Percentiles rank a stretch among this genome's conserved stretches.
phyloP scores from a whole-genome alignment of 1,284 basidiomycete species.

The Ganoderma lucidum region DNA sequence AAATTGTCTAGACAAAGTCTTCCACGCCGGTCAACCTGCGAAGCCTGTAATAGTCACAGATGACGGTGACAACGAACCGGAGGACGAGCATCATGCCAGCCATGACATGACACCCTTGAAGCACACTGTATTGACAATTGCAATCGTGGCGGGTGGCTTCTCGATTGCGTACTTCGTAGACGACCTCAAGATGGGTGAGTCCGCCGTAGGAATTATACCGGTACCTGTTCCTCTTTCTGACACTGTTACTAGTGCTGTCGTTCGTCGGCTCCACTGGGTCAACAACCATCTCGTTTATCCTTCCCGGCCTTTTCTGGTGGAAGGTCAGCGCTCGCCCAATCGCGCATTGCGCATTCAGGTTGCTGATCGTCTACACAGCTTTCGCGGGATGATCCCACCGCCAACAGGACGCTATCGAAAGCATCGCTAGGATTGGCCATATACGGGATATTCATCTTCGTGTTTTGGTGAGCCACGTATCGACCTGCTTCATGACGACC shows the following conservation, averaged over 20 bases:
- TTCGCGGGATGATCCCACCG: constrained; percentile 70
- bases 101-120: constrained; percentile 78
- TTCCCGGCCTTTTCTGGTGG: constrained; percentile 90
- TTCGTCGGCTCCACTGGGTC: constrained; percentile 98
- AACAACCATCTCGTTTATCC: constrained; percentile 97
- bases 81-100: constrained; percentile 61
- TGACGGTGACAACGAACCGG: constrained; percentile 52
- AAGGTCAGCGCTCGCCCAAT: constrained; percentile 55
- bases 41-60: constrained; percentile 33
- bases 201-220: neutral
- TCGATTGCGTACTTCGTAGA: constrained; percentile 85
- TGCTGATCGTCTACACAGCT: constrained; percentile 53
- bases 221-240: constrained; percentile 5
- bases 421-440: constrained; percentile 73
- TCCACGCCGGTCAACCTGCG: constrained; percentile 55
- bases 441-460: constrained; percentile 86
- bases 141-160: constrained; percentile 77
- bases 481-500: constrained; percentile 14
- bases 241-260: constrained; percentile 73
- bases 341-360: constrained; percentile 1
- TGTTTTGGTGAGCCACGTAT: constrained; percentile 79
- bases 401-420: constrained; percentile 63
- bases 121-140: constrained; percentile 78
- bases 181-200: constrained; percentile 83
- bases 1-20: constrained; percentile 91